Evolutionary conservation across 2,329 filamentous ascomycete species (phyloP), one percentile per base, ranked within the genome.

Genomic region (Xylaria sp.): DNA sequence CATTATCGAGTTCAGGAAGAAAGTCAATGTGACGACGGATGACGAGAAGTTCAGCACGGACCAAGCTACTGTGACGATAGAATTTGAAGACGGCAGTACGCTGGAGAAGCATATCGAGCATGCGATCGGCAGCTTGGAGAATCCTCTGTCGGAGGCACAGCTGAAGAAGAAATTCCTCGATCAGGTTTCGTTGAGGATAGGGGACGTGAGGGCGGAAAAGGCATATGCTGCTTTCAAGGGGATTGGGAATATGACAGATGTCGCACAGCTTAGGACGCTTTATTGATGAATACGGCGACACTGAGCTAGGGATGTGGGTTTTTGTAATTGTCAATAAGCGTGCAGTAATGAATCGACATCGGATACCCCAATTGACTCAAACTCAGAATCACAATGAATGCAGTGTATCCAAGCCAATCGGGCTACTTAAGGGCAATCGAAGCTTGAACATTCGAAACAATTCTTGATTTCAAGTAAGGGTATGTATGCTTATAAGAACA

Each of bases 121-220:
- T 78, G 84, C 85, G 3, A 79, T 87, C 49, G 85, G 85, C 1
- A 86, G 84, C 70, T 71, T 86, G 43, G 79, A 84, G 66, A 80
- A 82, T 18, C 84, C 85, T 0, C 79, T 87, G 48, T 63, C 66
- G 2, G 66, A 65, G 3, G 80, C 83, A 1, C 80, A 85, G 66
- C 72, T 88, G 41, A 78, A 80, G 65, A 80, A 78, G 58, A 88
- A 88, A 74, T 87, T 87, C 61, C 66, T 83, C 25, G 83, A 85
- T 69, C 85, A 87, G 70, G 82, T 81, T 41, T 70, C 75, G 5
- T 72, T 77, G 2, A 79, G 85, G 23, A 73, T 86, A n/a, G 84
- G 83, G 0, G 62, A 76, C 3, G 72, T 77, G 1, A 75, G 76
- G 41, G 79, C 80, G 0, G 74, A 78, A 36, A 78, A 73, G 28